Percentiles rank a stretch among this genome's conserved stretches.
phyloP scores from a whole-genome alignment of 805 yeast species.

The Cyberlindnera maritima region DNA sequence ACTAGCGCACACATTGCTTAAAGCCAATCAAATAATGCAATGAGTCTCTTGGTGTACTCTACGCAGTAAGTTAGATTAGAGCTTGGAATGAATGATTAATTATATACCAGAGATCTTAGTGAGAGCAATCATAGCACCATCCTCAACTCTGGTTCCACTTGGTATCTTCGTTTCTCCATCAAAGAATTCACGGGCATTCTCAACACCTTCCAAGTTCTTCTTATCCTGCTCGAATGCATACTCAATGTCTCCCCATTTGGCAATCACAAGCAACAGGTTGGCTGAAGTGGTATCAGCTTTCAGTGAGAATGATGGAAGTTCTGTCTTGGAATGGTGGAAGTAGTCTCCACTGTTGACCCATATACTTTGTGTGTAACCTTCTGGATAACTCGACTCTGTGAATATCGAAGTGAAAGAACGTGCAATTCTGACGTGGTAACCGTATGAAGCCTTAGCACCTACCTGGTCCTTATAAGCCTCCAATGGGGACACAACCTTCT shows the following conservation, averaged over 20 bases:
- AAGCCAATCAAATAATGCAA: too few relatives aligned
- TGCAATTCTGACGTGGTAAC: conserved; percentile 73
- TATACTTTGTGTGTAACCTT: conserved; percentile 68
- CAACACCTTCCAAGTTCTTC: conserved; percentile 49
- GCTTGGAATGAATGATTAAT: background rate
- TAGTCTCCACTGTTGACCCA: conserved; percentile 69
- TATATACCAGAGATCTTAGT: conserved; percentile 27
- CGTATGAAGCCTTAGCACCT: conserved; percentile 62
- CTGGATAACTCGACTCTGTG: conserved; percentile 61
- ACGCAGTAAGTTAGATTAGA: too few relatives aligned
- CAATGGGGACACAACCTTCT: conserved; percentile 63
- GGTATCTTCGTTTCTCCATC: conserved; percentile 61
- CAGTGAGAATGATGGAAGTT: conserved; percentile 23
- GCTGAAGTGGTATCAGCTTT: conserved; percentile 22
- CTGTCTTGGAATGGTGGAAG: conserved; percentile 37
- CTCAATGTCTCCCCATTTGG: conserved; percentile 59
- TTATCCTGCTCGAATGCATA: conserved; percentile 51
- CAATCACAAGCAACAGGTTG: conserved; percentile 52
- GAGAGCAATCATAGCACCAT: conserved; percentile 60
- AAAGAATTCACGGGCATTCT: conserved; percentile 59
- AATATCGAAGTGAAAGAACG: conserved; percentile 59
- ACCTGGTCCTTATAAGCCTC: conserved; percentile 62
- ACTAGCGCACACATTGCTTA: background rate
- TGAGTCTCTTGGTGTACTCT: too few relatives aligned
- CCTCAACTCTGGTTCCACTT: conserved; percentile 62